Base-by-base conservation (phyloP, 208 protist genomes). In the Acanthamoeba lenticulata region DNA sequence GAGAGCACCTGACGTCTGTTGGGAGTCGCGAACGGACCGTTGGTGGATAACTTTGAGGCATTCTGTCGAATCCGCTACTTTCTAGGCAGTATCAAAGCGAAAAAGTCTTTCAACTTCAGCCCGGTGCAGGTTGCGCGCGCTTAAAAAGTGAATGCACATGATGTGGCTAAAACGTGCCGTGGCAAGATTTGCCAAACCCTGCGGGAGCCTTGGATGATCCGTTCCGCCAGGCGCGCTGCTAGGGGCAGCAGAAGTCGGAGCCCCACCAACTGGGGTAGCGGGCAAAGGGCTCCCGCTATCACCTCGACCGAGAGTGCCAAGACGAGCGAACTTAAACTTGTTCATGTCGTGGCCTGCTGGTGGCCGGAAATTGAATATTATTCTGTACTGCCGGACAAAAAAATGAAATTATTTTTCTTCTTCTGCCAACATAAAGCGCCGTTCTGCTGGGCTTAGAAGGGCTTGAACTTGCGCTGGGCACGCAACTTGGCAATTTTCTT, bases 401-500 rank as follows among this genome's bases (percentile, higher is more conserved):
- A n/a, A n/a, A n/a, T n/a, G n/a, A n/a, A n/a, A n/a, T n/a, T n/a
- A n/a, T n/a, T n/a, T n/a, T n/a, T n/a, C 36, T 72, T 72, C n/a
- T 72, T 38, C 2, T 40, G 24, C 6, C 24, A 24, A 32, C 32
- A 32, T 3, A 21, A 65, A 65, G 21, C 7, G 15, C 57, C 57
- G 4, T n/a, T 21, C 5, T 29, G 7, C 4, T 27, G 13, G 57
- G 4, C n/a, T 49, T 90, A 90, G 34, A 90, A 90, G 34, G 81
- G 81, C 29, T 90, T 90, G 34, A 90, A 90, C 34, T 90, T 90
- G 81, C 81, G 81, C 44, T 57, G 49, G 1, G 81, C 81, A 15
- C 81, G 81, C 21, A 90, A 32, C 81, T 67, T 90, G 9, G 81
- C 81, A 17, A 90, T 90, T 29, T 90, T 90, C 49, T 90, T 90